These are phyloP conservation scores for Parastagonospora avenae DNA, from an alignment of 2,329 filamentous ascomycete species.

Conservation along the genomic window DNA sequence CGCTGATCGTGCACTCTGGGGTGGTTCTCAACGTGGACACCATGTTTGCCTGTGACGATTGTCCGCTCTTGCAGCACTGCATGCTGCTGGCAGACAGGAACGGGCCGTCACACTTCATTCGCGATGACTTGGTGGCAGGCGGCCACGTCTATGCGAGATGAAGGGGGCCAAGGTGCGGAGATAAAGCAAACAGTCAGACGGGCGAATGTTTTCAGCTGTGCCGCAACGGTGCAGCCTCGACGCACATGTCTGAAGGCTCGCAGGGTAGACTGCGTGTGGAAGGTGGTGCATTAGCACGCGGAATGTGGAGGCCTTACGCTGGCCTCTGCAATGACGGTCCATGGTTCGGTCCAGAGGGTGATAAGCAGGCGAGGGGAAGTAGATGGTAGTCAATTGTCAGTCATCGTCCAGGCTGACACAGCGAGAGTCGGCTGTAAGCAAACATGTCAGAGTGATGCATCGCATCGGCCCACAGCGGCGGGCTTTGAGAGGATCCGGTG, in stretches of 20 bases:
- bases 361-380: constrained; percentile 9
- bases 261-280: constrained; percentile 10
- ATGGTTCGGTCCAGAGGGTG: constrained; percentile 9
- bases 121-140: constrained; percentile 26
- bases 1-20: constrained; percentile 1
- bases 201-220: constrained; percentile 16
- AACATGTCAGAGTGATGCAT: background rate
- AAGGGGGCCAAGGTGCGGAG: constrained; percentile 13
- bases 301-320: constrained; percentile 15
- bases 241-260: constrained; percentile 20
- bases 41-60: constrained; percentile 6
- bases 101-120: background rate
- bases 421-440: background rate
- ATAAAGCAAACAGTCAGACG: constrained; percentile 21
- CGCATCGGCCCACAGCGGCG: constrained; percentile 1
- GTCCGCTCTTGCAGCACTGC: constrained; percentile 7
- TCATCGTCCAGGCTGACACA: background rate
- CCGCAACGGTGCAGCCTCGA: constrained; percentile 25
- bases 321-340: constrained; percentile 15
- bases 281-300: constrained; percentile 26
- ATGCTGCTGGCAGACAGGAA: background rate
- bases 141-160: constrained; percentile 32
- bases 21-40: background rate
- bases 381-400: background rate
- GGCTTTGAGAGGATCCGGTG: constrained; percentile 11